Evolutionary conservation across 495 filamentous ascomycete species (phyloP), one percentile per base, ranked within the genome.

Genomic region (Viridothelium virens): DNA sequence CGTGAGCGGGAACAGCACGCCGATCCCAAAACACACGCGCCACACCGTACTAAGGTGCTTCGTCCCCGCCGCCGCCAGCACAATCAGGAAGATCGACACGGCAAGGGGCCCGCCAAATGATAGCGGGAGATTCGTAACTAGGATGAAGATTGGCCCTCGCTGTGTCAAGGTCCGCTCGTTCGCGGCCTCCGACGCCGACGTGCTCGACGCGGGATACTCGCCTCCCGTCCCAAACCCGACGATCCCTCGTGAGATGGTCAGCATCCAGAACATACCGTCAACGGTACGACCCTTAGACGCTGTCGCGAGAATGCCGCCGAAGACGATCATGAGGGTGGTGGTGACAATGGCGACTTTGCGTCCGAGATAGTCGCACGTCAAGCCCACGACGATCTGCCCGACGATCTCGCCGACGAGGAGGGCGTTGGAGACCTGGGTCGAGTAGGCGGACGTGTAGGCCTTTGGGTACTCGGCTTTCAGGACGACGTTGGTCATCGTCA

Each of bases 211-310:
- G 12, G 80, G 78, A 73, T 81, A 80, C 70, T 80, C 79, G 63
- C 80, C 80, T 37, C 76, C 78, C 33, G 75, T 66, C 0, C 82
- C 82, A 64, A 85, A 81, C 2, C 83, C 83, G n/a, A 78, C 78
- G 37, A 83, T 73, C 10, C 81, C 83, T 31, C 82, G 75, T 3
- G 81, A 78, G 33, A 84, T 71, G 1, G 82, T 79, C 75, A 85
- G 78, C 79, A 84, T 83, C 80, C 79, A 83, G 65, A 82, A 82
- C 78, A 83, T 79, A 63, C 80, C 81, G 25, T 76, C 56, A 65
- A 79, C 76, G 1, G 79, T 82, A 6, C 70, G 66, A 37, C 82
- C 82, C 65, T 79, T 71, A 11, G 80, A 76, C 1, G 81, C 81
- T 2, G 82, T 82, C 6, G 80, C 77, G 33, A 84, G 68, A 25